Base-by-base conservation (phyloP, 495 filamentous ascomycete species). In the Cercophora newfieldiana region DNA sequence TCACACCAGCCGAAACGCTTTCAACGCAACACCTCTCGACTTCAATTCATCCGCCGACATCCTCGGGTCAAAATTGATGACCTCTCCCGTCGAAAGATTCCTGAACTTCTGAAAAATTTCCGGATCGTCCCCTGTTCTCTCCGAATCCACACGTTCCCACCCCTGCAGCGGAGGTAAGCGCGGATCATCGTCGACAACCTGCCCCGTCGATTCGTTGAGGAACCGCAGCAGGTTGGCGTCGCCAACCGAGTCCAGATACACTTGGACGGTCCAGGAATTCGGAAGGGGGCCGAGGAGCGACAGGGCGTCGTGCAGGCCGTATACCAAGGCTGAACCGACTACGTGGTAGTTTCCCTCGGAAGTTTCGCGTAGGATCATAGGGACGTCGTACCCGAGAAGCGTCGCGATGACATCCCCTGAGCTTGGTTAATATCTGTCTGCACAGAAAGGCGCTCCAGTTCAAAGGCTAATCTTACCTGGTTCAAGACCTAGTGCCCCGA, bases 61-160 rank as follows among this genome's bases (percentile, higher is more conserved):
- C 29, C 55, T 58, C 26, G 55, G 55, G 26, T 58, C 55, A 58
- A 18, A 31, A 26, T 58, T 58, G 22, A 58, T n/a, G 6, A 58
- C 26, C 8, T 58, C 16, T 3, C 55, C 55, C 3, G 26, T 58
- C 0, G 28, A 12, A 29, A 19, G 3, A 19, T 58, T 58, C 18
- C 18, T 31, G 29, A 58, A 31, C 25, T 58, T 29, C 55, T 58
- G 55, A 31, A 19, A 31, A 14, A 30, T 19, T n/a, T 58, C 28
- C 25, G 55, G 55, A 29, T 31, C 55, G 31, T 58, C 55, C 25
- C n/a, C 28, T 2, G 55, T 58, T 26, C 55, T 30, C 18, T 58
- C 28, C 28, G 21, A 25, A 14, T 31, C 24, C n/a, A 58, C 1
- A 4, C 25, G 25, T 29, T n/a, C 29, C 55, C 55, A 58, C 10